Conservation (phyloP, 306 rosid genomes). For the Quercus variabilis region DNA sequence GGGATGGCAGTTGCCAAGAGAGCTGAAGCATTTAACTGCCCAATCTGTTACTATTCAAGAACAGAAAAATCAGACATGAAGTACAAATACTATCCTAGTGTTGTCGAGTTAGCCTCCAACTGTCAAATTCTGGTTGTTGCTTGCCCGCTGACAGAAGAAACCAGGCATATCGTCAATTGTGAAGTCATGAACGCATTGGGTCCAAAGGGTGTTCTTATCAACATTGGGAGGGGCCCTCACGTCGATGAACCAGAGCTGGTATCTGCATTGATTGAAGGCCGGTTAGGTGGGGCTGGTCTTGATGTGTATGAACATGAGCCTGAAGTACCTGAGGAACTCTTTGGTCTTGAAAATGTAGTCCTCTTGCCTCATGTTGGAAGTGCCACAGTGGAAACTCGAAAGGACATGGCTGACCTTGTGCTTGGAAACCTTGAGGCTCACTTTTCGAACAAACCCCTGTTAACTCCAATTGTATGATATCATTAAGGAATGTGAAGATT, state of each 20-base stretch:
- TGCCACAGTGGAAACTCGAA: conserved; percentile 63
- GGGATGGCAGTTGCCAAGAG: conserved; percentile 75
- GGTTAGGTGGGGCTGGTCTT: conserved; percentile 79
- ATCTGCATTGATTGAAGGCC: conserved; percentile 73
- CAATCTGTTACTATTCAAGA: conserved; percentile 61
- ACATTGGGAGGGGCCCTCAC: conserved; percentile 84
- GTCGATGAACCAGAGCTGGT: conserved; percentile 73
- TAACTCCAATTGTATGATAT: conserved; percentile 54
- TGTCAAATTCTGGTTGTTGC: conserved; percentile 75
- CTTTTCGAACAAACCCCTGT: conserved; percentile 65
- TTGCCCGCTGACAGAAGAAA: conserved; percentile 63
- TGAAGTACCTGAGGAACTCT: conserved; percentile 62
- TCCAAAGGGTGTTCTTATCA: conserved; percentile 68
- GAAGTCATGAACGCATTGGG: conserved; percentile 76
- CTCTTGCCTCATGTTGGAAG: conserved; percentile 78
- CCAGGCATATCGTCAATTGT: conserved; percentile 58
- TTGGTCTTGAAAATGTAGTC: conserved; percentile 73
- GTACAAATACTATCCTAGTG: conserved; percentile 70
- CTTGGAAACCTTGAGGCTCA: conserved; percentile 73
- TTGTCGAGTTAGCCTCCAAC: conserved; percentile 72
- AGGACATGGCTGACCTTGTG: conserved; percentile 72
- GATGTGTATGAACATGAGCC: conserved; percentile 89
- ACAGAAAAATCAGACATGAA: conserved; percentile 48
- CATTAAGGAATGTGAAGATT: not conserved
- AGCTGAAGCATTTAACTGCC: conserved; percentile 75